Base-by-base conservation (phyloP, 768 basidiomycete genomes). In the Epithele typhae region DNA sequence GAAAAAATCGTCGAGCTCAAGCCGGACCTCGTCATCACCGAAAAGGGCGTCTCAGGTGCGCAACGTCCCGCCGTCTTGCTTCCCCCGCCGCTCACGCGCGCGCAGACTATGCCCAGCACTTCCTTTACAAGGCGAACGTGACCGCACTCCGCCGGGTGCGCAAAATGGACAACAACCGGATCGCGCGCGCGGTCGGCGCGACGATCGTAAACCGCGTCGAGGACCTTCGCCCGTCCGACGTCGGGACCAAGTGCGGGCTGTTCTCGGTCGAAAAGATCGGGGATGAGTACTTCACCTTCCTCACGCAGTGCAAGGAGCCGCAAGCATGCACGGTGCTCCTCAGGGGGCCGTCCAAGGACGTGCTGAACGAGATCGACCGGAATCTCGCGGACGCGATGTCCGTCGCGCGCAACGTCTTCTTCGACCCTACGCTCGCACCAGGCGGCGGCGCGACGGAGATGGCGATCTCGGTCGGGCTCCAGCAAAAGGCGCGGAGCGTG, bases 241-340 rank as follows among this genome's bases (percentile, higher is more conserved):
- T 99, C 38, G 96, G 96, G 15, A 94, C 91, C 1, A 71, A 83
- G 44, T 99, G 96, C 62, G 96, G 96, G 1, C 73, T 95, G n/a
- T 98, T 98, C 78, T 73, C 95, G 63, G 79, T 98, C 49, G 92
- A 96, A 64, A 98, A 98, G 66, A 87, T 98, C 21, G 95, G 95
- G 7, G 95, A 99, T 66, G 96, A 98, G 90, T 97, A 98, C 74
- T 99, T 97, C 66, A 86, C 94, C 24, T 97, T 97, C 82, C 76
- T 98, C 40, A 89, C 86, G n/a, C 82, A 92, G 61, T 99, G 96
- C 71, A 68, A 70, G 27, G 73, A 76, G 12, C 96, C 96, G 4
- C 95, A 96, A 70, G 96, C 95, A 1, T 98, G 96, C 77, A 97
- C 95, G 10, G 92, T 98, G 68, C 81, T 99, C 38, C 87, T 99